Evolutionary conservation across 805 yeast genomes (phyloP).

Genomic region (Metschnikowia lochheadii): DNA sequence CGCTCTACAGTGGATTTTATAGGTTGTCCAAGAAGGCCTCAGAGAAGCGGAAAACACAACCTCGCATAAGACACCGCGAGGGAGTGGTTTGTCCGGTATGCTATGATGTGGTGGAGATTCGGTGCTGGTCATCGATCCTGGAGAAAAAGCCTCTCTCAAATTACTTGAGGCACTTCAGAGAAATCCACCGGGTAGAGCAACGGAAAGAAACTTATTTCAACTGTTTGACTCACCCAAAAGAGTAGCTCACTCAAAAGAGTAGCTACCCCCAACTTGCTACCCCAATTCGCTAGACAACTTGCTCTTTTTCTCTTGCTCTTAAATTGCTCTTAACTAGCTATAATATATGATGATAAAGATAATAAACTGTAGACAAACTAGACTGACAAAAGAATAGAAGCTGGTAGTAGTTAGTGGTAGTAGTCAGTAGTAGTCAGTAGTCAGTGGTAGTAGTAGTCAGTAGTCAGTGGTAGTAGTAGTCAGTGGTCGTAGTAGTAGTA

Average conservation of each 20-base stretch:
- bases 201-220: slow-evolving; percentile 7
- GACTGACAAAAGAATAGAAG: no score
- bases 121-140: slow-evolving; percentile 16
- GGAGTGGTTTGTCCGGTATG: slow-evolving; percentile 32
- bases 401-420: no score
- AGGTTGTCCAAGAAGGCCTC: slow-evolving; percentile 17
- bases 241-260: no score
- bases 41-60: slow-evolving; percentile 18
- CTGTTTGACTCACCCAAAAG: background rate
- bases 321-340: no score
- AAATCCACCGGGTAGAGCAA: slow-evolving; percentile 13
- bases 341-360: background rate
- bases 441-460: no score
- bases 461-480: no score
- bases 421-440: no score
- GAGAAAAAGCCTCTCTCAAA: slow-evolving; percentile 16
- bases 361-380: background rate
- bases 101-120: slow-evolving; percentile 21
- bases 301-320: background rate
- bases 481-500: no score
- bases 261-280: background rate
- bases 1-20: slow-evolving; percentile 22
- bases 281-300: background rate
- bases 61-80: slow-evolving; percentile 20
- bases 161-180: slow-evolving; percentile 18